Percentiles rank a stretch among this genome's conserved stretches.
Evolutionary conservation across 1,139 yeast genomes (phyloP).

Genomic region (Zygoascus meyerae): DNA sequence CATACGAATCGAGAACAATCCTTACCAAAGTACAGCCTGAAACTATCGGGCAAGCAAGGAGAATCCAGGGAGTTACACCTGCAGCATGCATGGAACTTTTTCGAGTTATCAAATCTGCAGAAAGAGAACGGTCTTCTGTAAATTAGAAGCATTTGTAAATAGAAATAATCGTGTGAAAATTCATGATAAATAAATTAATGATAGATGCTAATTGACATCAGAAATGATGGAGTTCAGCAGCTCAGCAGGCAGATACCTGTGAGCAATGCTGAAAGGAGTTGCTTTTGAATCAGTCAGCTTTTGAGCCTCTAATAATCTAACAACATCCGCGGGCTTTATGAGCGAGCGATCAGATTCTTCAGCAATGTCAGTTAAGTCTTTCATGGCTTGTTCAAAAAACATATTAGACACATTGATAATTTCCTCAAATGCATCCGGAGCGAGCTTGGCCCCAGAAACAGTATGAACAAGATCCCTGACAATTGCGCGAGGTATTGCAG

Average conservation of each 20-base stretch:
- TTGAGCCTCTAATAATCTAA: conserved; percentile 27
- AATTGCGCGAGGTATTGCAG: conserved; percentile 23
- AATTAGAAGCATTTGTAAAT: not conserved
- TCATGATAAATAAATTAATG: not conserved
- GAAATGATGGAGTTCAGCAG: conserved; percentile 21
- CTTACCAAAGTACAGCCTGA: conserved; percentile 75
- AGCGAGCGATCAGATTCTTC: conserved; percentile 28
- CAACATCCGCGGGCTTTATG: conserved; percentile 29
- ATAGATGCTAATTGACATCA: conserved; percentile 1
- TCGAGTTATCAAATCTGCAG: conserved; percentile 22
- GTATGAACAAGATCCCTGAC: conserved; percentile 23
- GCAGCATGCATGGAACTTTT: conserved; percentile 37
- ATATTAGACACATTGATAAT: conserved; percentile 24
- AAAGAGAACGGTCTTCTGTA: not conserved
- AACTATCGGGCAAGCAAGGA: conserved; percentile 89
- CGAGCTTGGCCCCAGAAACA: conserved; percentile 15
- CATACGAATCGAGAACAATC: conserved; percentile 67
- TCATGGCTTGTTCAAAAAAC: conserved; percentile 26
- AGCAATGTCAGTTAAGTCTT: conserved; percentile 29
- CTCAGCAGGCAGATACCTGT: conserved; percentile 29
- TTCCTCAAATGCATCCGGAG: conserved; percentile 26
- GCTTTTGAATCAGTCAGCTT: conserved; percentile 16
- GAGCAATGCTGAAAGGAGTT: conserved; percentile 24
- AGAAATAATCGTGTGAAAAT: not conserved
- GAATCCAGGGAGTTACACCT: conserved; percentile 93